Evolutionary conservation across 2,329 filamentous ascomycete genomes (phyloP).

Genomic region (Scortechinia acanthostroma): DNA sequence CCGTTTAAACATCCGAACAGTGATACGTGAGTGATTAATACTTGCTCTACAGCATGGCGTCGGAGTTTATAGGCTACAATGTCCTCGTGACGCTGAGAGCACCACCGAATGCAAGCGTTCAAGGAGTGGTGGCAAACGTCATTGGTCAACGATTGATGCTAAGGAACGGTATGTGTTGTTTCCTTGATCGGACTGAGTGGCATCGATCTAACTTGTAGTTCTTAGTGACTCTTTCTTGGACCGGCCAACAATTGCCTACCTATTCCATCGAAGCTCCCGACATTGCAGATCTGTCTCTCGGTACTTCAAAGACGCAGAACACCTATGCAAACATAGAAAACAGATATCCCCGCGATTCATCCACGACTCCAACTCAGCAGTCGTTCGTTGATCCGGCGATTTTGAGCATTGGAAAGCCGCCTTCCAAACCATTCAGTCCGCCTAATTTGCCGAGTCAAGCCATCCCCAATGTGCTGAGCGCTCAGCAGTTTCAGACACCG

Average conservation of each 20-base stretch:
- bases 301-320: constrained; percentile 13
- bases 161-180: constrained; percentile 44
- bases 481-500: background rate
- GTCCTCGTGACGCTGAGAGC: constrained; percentile 49
- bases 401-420: constrained; percentile 34
- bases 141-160: constrained; percentile 46
- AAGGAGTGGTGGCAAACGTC: constrained; percentile 48
- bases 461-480: background rate
- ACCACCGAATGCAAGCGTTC: constrained; percentile 42
- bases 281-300: constrained; percentile 48
- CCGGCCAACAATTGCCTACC: constrained; percentile 36
- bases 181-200: too few relatives aligned
- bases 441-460: too few relatives aligned
- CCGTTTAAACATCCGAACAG: background rate
- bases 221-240: constrained; percentile 33
- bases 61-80: constrained; percentile 49
- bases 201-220: background rate
- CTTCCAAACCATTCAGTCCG: too few relatives aligned
- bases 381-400: constrained; percentile 55
- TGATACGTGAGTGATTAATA: background rate
- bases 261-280: constrained; percentile 45
- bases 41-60: constrained; percentile 34
- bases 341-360: too few relatives aligned
- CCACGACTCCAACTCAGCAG: constrained; percentile 7
- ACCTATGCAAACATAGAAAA: too few relatives aligned